A percentile compares a stretch with the other conserved stretches of the same genome.
Conservation (phyloP, 1,139 yeast species). For the Wickerhamomyces sp. region DNA sequence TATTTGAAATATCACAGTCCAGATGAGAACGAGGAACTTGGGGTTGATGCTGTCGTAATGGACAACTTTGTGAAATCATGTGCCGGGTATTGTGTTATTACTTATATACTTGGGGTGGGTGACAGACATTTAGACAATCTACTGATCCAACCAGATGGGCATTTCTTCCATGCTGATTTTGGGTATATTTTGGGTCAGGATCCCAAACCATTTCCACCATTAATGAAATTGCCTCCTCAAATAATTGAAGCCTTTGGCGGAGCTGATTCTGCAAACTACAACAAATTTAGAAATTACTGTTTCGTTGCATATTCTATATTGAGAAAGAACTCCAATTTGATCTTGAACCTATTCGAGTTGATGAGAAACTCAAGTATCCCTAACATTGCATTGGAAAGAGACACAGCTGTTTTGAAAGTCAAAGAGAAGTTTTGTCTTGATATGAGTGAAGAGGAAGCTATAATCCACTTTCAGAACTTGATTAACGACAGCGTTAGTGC, state of each 20-base stretch:
- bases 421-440: constrained; percentile 92
- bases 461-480: constrained; percentile 85
- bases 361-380: constrained; percentile 96
- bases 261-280: constrained; percentile 75
- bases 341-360: constrained; percentile 83
- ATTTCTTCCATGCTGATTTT: constrained; percentile 94
- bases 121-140: constrained; percentile 94
- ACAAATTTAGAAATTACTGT: constrained; percentile 85
- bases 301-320: constrained; percentile 91
- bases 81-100: constrained; percentile 97
- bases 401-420: constrained; percentile 78
- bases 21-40: constrained; percentile 53
- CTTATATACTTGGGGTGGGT: constrained; percentile 92
- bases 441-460: constrained; percentile 93
- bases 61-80: constrained; percentile 93
- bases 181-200: constrained; percentile 96
- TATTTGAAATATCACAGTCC: constrained; percentile 67
- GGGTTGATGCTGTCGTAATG: constrained; percentile 75
- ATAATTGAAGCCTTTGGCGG: constrained; percentile 99
- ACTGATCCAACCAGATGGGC: constrained; percentile 68
- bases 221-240: constrained; percentile 96
- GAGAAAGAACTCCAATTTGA: constrained; percentile 84
- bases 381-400: constrained; percentile 71
- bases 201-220: constrained; percentile 97
- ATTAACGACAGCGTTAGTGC: constrained; percentile 95